These are phyloP conservation scores for Penicillium cataractarum DNA, from an alignment of 495 filamentous ascomycete species.

Conservation along the genomic window DNA sequence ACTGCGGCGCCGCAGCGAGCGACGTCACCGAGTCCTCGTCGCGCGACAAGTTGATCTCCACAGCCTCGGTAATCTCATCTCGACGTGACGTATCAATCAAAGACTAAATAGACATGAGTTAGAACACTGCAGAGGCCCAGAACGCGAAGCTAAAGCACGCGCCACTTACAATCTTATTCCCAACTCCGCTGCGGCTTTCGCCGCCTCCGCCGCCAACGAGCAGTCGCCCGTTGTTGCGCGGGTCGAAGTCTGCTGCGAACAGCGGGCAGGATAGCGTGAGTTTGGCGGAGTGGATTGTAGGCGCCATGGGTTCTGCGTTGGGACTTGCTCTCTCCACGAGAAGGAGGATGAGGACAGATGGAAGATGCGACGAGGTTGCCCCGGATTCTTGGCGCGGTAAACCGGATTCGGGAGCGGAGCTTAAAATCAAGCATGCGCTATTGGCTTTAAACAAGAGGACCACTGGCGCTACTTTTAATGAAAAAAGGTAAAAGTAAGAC, in stretches of 20 bases:
- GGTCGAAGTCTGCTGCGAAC: slow-evolving; percentile 87
- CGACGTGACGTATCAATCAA: slow-evolving; percentile 68
- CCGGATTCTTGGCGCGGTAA: slow-evolving; percentile 41
- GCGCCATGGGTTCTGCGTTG: slow-evolving; percentile 44
- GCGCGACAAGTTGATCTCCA: slow-evolving; percentile 77
- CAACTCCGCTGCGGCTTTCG: slow-evolving; percentile 79
- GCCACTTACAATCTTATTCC: slow-evolving; percentile 80
- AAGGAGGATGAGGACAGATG: slow-evolving; percentile 30
- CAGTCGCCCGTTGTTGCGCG: slow-evolving; percentile 70
- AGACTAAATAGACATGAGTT: slow-evolving; percentile 47
- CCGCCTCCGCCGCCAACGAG: slow-evolving; percentile 93
- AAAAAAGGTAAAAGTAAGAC: not conserved
- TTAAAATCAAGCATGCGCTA: slow-evolving; percentile 4
- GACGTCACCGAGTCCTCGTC: slow-evolving; percentile 93
- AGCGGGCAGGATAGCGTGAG: slow-evolving; percentile 83
- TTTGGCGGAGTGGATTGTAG: slow-evolving; percentile 62
- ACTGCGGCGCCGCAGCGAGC: slow-evolving; percentile 64
- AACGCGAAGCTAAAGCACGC: not conserved
- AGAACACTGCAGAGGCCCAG: slow-evolving; percentile 7
- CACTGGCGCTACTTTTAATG: not conserved
- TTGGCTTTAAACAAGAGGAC: not conserved
- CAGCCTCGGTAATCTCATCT: slow-evolving; percentile 63
- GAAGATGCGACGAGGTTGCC: slow-evolving; percentile 28
- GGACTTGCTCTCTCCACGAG: slow-evolving; percentile 6
- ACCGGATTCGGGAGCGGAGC: slow-evolving; percentile 22